phyloP scores from a whole-genome alignment of 1,139 yeast species.

The Saccharomyces pastorianus region DNA sequence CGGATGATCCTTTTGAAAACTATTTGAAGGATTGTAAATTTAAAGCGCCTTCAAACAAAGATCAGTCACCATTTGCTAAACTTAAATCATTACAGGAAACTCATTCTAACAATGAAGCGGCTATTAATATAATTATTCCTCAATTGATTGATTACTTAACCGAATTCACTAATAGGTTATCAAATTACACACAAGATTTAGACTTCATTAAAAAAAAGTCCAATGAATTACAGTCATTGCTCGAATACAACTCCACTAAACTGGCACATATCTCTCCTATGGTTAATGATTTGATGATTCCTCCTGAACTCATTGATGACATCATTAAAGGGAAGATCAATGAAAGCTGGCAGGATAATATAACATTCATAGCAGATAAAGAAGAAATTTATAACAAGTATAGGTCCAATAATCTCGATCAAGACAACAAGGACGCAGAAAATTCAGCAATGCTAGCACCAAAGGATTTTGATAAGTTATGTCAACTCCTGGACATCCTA shows the following conservation, averaged over 20 bases:
- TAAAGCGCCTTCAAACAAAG: background rate
- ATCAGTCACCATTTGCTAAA: conserved; percentile 7
- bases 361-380: conserved; percentile 51
- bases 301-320: conserved; percentile 55
- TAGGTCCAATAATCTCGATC: conserved; percentile 13
- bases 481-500: conserved; percentile 33
- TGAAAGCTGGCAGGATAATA: conserved; percentile 50
- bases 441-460: conserved; percentile 14
- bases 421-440: conserved; percentile 2
- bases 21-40: conserved; percentile 1
- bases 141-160: conserved; percentile 20
- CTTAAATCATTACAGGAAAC: conserved; percentile 15
- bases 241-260: conserved; percentile 43
- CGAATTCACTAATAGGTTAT: conserved; percentile 51
- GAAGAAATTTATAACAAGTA: conserved; percentile 40
- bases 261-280: conserved; percentile 59
- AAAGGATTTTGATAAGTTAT: conserved; percentile 23
- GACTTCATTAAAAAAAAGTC: conserved; percentile 52
- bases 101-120: conserved; percentile 13
- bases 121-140: conserved; percentile 21
- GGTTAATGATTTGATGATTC: conserved; percentile 62
- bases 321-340: conserved; percentile 43
- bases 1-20: background rate
- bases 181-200: conserved; percentile 51
- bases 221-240: conserved; percentile 47